Base-by-base conservation (phyloP, 768 basidiomycete genomes). In the Phlebiopsis flavidoalba region DNA sequence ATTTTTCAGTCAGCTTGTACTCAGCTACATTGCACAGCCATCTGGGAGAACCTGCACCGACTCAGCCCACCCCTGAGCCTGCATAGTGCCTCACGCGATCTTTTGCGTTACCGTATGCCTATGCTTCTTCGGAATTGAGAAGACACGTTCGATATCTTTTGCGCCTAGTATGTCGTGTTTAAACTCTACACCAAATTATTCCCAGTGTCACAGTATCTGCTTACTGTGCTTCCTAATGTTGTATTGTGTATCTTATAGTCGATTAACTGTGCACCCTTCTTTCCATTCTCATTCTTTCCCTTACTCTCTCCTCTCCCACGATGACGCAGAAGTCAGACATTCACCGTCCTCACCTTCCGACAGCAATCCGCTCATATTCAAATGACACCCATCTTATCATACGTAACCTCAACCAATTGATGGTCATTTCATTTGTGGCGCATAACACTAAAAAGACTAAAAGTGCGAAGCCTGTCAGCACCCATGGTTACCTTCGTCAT, bases 1-100 rank as follows among this genome's bases (percentile, higher is more conserved):
- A 21, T 46, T 2, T 22, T 8, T 12, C 8, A 26, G 31, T 40
- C 56, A 8, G 14, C 21, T 19, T 22, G 57, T 19, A 54, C 53
- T 53, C 36, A 47, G 22, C 31, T 3, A 56, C 12, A 36, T 22
- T 22, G 11, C 26, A n/a, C n/a, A 67, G 68, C 15, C 67, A 70
- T 60, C 53, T 70, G 4, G 59, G 60, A 24, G 66, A 65, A 53
- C 60, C 66, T 24, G 24, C 58, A 3, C 48, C 58, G 5, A 48
- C 31, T n/a, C 52, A 21, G 19, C 48, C 48, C 11, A 49, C n/a
- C 8, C 35, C 54, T 12, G 37, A 55, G 43, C 19, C 36, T 3
- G 54, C 40, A 55, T 55, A 55, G 54, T 19, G 14, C 19, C 19
- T 15, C 48, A 4, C 19, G 48, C 19, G 6, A 43, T 43, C 3